Conservation (phyloP, 1,139 yeast species). For the Candida sanyaensis region DNA sequence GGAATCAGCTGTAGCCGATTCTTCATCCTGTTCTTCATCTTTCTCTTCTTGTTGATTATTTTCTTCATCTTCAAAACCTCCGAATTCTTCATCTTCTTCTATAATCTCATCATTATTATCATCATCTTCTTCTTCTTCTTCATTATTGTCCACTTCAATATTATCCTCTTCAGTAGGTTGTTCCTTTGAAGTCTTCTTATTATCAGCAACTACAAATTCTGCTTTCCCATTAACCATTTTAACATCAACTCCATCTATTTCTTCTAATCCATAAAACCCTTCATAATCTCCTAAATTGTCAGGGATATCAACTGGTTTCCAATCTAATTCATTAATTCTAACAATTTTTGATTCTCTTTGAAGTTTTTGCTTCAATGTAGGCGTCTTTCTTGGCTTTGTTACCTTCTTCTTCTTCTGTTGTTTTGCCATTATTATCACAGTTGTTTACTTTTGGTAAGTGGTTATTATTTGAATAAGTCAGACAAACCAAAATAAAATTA, state of each 20-base stretch:
- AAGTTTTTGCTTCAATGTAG: slow-evolving; percentile 33
- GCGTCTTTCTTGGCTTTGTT: slow-evolving; percentile 20
- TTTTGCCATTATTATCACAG: slow-evolving; percentile 8
- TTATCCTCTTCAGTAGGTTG: slow-evolving; percentile 15
- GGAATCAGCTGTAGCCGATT: slow-evolving; percentile 15
- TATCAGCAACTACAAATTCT: slow-evolving; percentile 52
- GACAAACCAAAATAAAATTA: too few species aligned
- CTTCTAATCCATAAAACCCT: slow-evolving; percentile 91
- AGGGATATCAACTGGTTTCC: slow-evolving; percentile 85
- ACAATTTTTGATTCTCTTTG: slow-evolving; percentile 44
- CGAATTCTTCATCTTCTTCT: slow-evolving; percentile 12
- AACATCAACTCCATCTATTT: slow-evolving; percentile 89
- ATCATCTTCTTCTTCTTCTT: slow-evolving; percentile 10
- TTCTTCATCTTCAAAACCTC: slow-evolving; percentile 10
- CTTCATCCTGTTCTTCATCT: slow-evolving; percentile 13
- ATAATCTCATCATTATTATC: slow-evolving; percentile 18
- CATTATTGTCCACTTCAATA: slow-evolving; percentile 13
- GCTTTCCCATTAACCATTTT: slow-evolving; percentile 65
- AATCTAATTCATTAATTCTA: slow-evolving; percentile 53
- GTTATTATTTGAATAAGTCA: too few species aligned
- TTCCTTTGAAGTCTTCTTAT: slow-evolving; percentile 14
- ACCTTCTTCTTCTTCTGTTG: slow-evolving; percentile 12
- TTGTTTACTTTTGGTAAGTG: too few species aligned
- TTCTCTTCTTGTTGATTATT: slow-evolving; percentile 18
- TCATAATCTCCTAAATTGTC: slow-evolving; percentile 84